Evolutionary conservation across 208 protist species (phyloP).

Genomic region (Endotrypanum monterogeii): DNA sequence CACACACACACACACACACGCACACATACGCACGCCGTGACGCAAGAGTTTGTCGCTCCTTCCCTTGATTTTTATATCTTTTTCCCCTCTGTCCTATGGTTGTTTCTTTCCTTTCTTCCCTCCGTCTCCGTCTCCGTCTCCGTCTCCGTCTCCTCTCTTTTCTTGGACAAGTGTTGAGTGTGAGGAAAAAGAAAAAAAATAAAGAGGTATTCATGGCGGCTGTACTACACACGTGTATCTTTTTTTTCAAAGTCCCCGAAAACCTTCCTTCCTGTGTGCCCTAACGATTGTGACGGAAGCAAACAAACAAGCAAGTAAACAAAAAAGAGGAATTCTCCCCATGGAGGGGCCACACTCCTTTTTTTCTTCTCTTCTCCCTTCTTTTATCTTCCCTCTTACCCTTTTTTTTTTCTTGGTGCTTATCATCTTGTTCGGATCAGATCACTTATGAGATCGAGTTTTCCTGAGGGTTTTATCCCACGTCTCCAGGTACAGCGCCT

Average conservation of each 20-base stretch:
- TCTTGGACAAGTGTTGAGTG: neutral
- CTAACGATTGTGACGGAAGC: neutral
- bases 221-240: constrained; percentile 14
- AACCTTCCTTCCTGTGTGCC: neutral
- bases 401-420: neutral
- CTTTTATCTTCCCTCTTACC: neutral
- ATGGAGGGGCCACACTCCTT: neutral
- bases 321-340: neutral
- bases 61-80: neutral
- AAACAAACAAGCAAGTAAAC: neutral
- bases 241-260: constrained; percentile 17
- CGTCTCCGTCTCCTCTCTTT: too few species aligned
- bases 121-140: too few species aligned
- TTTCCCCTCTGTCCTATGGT: neutral
- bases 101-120: neutral
- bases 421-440: neutral
- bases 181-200: neutral
- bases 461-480: too few species aligned
- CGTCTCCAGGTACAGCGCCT: neutral
- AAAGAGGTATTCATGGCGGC: neutral
- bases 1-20: neutral
- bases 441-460: neutral
- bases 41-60: neutral
- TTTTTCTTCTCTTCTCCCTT: neutral
- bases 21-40: neutral